A percentile compares a stretch with the other conserved stretches of the same genome.
Evolutionary conservation across 163 green algal genomes (phyloP).

Genomic region (Volvox carteri): DNA sequence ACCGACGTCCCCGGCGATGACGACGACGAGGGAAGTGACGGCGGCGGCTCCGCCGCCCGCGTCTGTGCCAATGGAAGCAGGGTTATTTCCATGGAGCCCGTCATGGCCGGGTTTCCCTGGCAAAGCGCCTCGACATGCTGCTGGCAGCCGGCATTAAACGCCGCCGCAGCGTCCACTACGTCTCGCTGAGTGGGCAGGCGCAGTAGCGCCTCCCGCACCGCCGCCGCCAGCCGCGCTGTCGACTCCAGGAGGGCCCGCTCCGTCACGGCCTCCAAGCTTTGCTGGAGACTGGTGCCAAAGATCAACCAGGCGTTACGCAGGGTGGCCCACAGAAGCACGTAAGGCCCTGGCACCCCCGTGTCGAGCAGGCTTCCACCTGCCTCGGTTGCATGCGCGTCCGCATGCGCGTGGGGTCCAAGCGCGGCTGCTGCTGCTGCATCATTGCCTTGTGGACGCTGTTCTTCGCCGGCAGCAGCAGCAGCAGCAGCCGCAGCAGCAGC

Average conservation of each 20-base stretch:
- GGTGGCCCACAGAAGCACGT: conserved; percentile 80
- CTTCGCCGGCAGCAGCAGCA: too few relatives aligned
- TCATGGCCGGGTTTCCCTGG: background rate
- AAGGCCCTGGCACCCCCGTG: conserved; percentile 52
- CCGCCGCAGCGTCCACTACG: conserved; percentile 51
- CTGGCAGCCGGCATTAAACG: conserved; percentile 48
- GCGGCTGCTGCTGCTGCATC: too few relatives aligned
- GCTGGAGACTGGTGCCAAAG: conserved; percentile 64
- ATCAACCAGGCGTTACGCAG: conserved; percentile 78
- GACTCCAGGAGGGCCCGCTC: conserved; percentile 58
- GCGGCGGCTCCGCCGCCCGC: background rate
- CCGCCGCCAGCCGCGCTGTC: conserved; percentile 58
- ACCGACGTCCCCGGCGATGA: background rate
- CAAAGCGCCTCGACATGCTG: conserved; percentile 10
- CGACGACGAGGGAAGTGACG: background rate
- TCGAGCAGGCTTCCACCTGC: background rate
- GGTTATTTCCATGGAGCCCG: conserved; percentile 14
- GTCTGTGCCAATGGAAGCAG: conserved; percentile 81
- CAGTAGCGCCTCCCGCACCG: conserved; percentile 56
- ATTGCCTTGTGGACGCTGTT: too few relatives aligned
- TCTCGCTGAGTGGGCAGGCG: conserved; percentile 43
- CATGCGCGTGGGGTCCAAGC: too few relatives aligned
- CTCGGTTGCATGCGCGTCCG: too few relatives aligned
- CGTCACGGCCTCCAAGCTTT: conserved; percentile 27
- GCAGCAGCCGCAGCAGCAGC: too few relatives aligned